Conservation (phyloP, 2,329 filamentous ascomycete genomes). For the Parascedosporium putredinis region DNA sequence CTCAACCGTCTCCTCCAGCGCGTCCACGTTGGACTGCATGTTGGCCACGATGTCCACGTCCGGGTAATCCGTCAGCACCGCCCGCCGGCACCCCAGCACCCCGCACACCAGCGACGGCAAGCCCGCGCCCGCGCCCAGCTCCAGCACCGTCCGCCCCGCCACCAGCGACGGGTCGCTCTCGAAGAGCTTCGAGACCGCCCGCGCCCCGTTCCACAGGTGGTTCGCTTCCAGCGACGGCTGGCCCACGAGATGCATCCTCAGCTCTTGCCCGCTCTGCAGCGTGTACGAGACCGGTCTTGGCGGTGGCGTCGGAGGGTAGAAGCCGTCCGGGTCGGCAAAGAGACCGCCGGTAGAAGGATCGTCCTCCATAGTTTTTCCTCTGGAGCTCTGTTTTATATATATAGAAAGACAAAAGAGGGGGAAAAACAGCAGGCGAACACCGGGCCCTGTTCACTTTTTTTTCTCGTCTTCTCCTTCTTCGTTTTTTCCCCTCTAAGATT, state of each 20-base stretch:
- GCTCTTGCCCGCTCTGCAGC: constrained; percentile 51
- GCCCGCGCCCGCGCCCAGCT: constrained; percentile 81
- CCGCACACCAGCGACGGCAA: constrained; percentile 72
- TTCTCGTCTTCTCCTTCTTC: too few relatives aligned
- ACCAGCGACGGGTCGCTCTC: constrained; percentile 59
- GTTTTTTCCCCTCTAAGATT: too few relatives aligned
- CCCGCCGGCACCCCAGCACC: constrained; percentile 56
- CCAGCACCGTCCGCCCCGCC: constrained; percentile 61
- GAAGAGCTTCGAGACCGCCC: constrained; percentile 67
- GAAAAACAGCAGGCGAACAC: too few relatives aligned
- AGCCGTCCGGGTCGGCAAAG: constrained; percentile 74
- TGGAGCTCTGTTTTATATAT: neutral
- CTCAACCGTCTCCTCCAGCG: constrained; percentile 32
- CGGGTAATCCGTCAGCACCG: constrained; percentile 82
- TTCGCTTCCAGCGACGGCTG: constrained; percentile 86
- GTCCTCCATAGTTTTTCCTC: constrained; percentile 18
- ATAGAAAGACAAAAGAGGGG: too few relatives aligned
- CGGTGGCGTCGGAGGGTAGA: constrained; percentile 65
- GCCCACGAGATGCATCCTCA: constrained; percentile 72
- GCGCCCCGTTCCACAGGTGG: constrained; percentile 82
- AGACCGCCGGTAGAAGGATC: constrained; percentile 37
- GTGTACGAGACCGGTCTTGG: constrained; percentile 64
- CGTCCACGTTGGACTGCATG: constrained; percentile 63
- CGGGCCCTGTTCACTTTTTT: too few relatives aligned
- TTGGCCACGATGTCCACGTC: constrained; percentile 75